Evolutionary conservation across 768 basidiomycete genomes (phyloP).

Genomic region (Boletus speciosus): DNA sequence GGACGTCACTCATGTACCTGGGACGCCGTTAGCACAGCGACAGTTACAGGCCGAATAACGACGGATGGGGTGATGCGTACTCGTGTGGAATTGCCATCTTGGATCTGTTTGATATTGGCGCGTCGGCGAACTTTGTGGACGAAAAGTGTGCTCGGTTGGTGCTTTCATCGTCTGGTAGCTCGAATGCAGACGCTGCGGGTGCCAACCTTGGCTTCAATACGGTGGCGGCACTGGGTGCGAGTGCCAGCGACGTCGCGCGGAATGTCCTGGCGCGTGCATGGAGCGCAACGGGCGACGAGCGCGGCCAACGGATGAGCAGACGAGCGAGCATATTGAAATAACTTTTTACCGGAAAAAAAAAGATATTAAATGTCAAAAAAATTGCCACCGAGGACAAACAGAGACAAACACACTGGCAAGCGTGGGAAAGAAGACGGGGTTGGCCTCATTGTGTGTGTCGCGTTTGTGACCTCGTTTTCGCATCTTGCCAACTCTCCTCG

Average conservation of each 20-base stretch:
- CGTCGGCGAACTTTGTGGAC: constrained; percentile 25
- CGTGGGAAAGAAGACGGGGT: constrained; percentile 22
- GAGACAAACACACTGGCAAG: constrained; percentile 11
- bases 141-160: constrained; percentile 30
- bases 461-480: constrained; percentile 20
- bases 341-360: background rate
- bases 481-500: constrained; percentile 10
- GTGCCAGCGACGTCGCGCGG: constrained; percentile 7
- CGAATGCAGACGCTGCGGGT: background rate
- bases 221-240: constrained; percentile 8
- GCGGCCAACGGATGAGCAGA: constrained; percentile 24
- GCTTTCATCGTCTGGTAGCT: constrained; percentile 10
- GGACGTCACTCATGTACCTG: constrained; percentile 47
- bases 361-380: background rate
- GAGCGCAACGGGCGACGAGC: constrained; percentile 11
- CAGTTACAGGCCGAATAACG: background rate
- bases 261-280: constrained; percentile 14
- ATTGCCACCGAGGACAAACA: constrained; percentile 21
- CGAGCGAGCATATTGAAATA: constrained; percentile 19
- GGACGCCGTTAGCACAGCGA: constrained; percentile 19
- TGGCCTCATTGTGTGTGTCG: constrained; percentile 27
- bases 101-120: constrained; percentile 37
- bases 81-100: constrained; percentile 44
- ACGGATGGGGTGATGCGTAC: constrained; percentile 25
- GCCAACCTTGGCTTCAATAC: constrained; percentile 8